A percentile compares a stretch with the other conserved stretches of the same genome.
Evolutionary conservation across 2,329 filamentous ascomycete genomes (phyloP).

Genomic region (Colletotrichum truncatum): DNA sequence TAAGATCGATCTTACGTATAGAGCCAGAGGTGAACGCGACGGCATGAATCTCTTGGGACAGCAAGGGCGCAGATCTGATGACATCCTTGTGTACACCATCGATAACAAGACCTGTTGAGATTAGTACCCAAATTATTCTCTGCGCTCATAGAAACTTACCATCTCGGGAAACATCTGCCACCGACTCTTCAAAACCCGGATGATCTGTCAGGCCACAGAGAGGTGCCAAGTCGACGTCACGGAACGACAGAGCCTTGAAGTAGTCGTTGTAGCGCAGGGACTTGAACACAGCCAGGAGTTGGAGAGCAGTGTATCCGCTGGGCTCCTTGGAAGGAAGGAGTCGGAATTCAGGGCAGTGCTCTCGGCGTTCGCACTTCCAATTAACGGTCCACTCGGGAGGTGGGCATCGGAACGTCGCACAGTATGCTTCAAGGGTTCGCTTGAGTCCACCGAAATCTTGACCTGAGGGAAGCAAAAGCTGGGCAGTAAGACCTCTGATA

Average conservation of each 20-base stretch:
- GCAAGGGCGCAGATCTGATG: constrained; percentile 51
- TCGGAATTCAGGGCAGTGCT: constrained; percentile 61
- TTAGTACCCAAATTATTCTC: not conserved
- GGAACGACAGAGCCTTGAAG: constrained; percentile 66
- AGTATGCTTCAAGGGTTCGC: constrained; percentile 64
- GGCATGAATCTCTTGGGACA: constrained; percentile 66
- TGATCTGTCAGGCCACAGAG: constrained; percentile 53
- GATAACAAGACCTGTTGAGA: constrained; percentile 22
- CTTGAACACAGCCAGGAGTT: constrained; percentile 65
- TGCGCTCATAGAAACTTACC: constrained; percentile 45
- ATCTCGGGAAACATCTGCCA: constrained; percentile 62
- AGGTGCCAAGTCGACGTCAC: constrained; percentile 58
- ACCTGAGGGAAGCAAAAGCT: constrained; percentile 62
- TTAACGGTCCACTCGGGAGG: constrained; percentile 62
- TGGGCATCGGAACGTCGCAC: constrained; percentile 59
- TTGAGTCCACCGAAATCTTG: constrained; percentile 65
- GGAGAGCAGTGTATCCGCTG: constrained; percentile 55
- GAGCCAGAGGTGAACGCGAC: constrained; percentile 65
- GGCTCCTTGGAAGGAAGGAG: constrained; percentile 53
- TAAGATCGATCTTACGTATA: constrained; percentile 62
- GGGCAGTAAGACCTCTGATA: constrained; percentile 60
- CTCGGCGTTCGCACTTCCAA: constrained; percentile 55
- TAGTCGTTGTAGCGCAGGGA: constrained; percentile 68
- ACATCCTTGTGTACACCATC: constrained; percentile 34
- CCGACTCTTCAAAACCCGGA: constrained; percentile 52